Evolutionary conservation across 2,329 filamentous ascomycete species (phyloP).

Genomic region (Atkinsonella hypoxylon): DNA sequence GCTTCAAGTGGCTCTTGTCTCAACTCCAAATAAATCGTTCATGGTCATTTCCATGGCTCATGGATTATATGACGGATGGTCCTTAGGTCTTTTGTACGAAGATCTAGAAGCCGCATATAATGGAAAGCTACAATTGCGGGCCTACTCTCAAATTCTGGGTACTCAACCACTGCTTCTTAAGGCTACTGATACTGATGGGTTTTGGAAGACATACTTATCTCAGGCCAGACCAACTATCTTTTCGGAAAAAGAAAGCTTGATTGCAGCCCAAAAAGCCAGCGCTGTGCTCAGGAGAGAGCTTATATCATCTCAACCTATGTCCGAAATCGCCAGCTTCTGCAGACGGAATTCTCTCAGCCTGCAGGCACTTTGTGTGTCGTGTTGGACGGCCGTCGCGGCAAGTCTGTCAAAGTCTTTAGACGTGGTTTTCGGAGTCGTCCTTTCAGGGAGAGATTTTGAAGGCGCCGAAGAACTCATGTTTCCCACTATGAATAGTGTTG

Average conservation of each 20-base stretch:
- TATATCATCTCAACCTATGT: neutral
- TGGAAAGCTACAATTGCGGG: slow-evolving; percentile 27
- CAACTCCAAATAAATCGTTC: slow-evolving; percentile 23
- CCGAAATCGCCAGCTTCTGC: slow-evolving; percentile 42
- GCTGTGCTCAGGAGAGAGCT: slow-evolving; percentile 8
- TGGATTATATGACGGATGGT: slow-evolving; percentile 84
- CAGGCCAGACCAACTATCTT: slow-evolving; percentile 30
- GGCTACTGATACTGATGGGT: slow-evolving; percentile 26
- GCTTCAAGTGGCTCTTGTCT: slow-evolving; percentile 36
- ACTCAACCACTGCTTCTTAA: slow-evolving; percentile 5
- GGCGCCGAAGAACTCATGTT: slow-evolving; percentile 59
- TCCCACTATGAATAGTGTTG: slow-evolving; percentile 85
- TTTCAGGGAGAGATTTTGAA: slow-evolving; percentile 73
- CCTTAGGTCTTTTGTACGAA: slow-evolving; percentile 59
- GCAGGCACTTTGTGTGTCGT: slow-evolving; percentile 64
- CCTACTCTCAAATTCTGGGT: slow-evolving; percentile 16
- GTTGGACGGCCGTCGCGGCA: slow-evolving; percentile 62
- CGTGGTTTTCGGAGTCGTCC: slow-evolving; percentile 68
- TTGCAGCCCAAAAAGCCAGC: neutral
- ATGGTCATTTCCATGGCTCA: slow-evolving; percentile 66
- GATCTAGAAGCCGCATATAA: slow-evolving; percentile 58
- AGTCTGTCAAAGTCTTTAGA: slow-evolving; percentile 53
- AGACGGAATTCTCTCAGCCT: slow-evolving; percentile 54
- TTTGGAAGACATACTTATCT: slow-evolving; percentile 61
- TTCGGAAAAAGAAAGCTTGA: neutral